Evolutionary conservation across 441 rosid species (phyloP), one percentile per base, ranked within the genome.

Genomic region (Adansonia rubrostipa): DNA sequence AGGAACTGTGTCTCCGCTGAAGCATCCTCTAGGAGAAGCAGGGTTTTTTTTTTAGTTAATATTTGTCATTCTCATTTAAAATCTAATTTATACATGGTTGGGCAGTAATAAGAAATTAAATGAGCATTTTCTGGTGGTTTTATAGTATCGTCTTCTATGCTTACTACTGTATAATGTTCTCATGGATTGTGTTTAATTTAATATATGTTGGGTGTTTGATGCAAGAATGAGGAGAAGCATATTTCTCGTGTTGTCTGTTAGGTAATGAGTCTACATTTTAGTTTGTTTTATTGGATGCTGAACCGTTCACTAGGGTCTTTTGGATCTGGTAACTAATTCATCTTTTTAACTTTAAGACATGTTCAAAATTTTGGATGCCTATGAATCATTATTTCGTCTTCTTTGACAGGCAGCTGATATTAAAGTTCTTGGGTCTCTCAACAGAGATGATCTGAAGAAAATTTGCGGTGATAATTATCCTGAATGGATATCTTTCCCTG

Each of bases 401-500:
- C 19, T 78, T n/a, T 75, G 77, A 58, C 87, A 96, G 99, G 98
- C 99, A 48, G 93, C 85, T 80, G 98, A 94, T 87, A 86, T 93
- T 80, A 96, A 96, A 81, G 89, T 94, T 77, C 94, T 96, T 51
- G 95, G 93, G 40, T 80, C 92, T 22, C 96, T 96, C 70, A 89
- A 84, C 80, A 87, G 98, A 87, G 98, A 96, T 54, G 98, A 94
- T 86, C 85, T 96, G 86, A 94, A 84, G 92, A 96, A 96, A 87
- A 88, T 96, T 67, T 96, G 98, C 2, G 96, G 99, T 24, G 97
- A 94, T 78, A 94, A 91, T 79, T 92, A 91, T 81, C 99, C 99
- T 45, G 95, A 88, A 65, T 94, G 99, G 99, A 93, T 96, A 79
- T 96, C 99, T 5, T 96, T 96, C 79, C 98, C 99, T 24, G 98